Evolutionary conservation across 2,329 filamentous ascomycete species (phyloP).

Genomic region (Xylogone sp.): DNA sequence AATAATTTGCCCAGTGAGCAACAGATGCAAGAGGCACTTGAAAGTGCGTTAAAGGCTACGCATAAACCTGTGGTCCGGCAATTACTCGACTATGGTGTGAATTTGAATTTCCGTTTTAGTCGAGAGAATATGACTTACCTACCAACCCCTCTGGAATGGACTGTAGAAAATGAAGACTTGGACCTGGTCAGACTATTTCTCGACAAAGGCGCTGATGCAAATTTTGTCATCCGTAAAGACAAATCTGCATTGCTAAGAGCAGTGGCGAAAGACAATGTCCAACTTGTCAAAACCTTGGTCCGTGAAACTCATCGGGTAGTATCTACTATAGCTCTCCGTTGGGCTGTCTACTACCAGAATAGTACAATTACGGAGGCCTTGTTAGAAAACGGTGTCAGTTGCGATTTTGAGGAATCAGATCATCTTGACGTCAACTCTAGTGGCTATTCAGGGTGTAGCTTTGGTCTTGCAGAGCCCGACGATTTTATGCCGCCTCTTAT

Average conservation of each 20-base stretch:
- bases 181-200: background rate
- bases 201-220: background rate
- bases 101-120: background rate
- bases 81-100: background rate
- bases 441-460: background rate
- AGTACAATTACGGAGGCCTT: slow-evolving; percentile 13
- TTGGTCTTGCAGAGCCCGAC: slow-evolving; percentile 5
- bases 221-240: background rate
- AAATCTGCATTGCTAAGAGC: slow-evolving; percentile 7
- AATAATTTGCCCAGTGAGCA: background rate
- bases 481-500: slow-evolving; percentile 5
- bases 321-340: slow-evolving; percentile 13
- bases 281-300: slow-evolving; percentile 13
- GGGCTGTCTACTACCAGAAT: slow-evolving; percentile 13
- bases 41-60: background rate
- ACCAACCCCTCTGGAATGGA: background rate
- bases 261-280: slow-evolving; percentile 11
- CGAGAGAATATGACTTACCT: background rate
- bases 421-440: too few species aligned
- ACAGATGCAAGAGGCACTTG: background rate
- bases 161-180: background rate
- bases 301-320: slow-evolving; percentile 12
- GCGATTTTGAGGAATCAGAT: slow-evolving; percentile 20
- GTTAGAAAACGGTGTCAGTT: slow-evolving; percentile 13
- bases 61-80: background rate